Evolutionary conservation across 2,329 filamentous ascomycete species (phyloP), one percentile per base, ranked within the genome.

Genomic region (Acrodontium crateriforme): DNA sequence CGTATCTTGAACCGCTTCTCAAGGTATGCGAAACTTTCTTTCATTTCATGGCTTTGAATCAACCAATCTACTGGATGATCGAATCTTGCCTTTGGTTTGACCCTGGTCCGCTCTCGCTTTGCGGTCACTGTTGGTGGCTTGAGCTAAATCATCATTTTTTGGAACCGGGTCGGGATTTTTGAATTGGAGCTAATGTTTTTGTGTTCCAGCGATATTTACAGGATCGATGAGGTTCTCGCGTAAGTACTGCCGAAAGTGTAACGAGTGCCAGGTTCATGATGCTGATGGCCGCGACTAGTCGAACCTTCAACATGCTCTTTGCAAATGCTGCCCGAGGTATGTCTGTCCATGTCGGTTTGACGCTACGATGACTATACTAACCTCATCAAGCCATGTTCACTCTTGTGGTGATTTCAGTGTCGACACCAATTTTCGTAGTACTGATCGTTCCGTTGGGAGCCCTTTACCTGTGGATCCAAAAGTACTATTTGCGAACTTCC

Each of bases 1-100:
- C 75, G 91, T 32, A 94, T 98, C 46, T 64, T 98, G 34, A 98
- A 98, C 54, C 71, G 89, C 30, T 98, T 98, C 55, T 95, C 87
- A 10, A 91, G 78, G 76, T 80, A 55, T 39, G 71, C 45, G 15
- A 27, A 10, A n/a, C 20, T 8, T 4, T 4, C n/a, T 22, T 12
- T n/a, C 20, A 22, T 22, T 22, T 22, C 20, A 4, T 22, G n/a
- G n/a, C n/a, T n/a, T n/a, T n/a, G n/a, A n/a, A n/a, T n/a, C n/a
- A n/a, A n/a, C n/a, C n/a, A n/a, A n/a, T n/a, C n/a, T n/a, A n/a
- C n/a, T n/a, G n/a, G 10, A 22, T 22, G 20, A 22, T n/a, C 20
- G n/a, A 10, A 22, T 5, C 20, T n/a, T 12, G 8, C 13, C 20
- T 22, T 8, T 12, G 20, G 20, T 8, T 12, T 10, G n/a, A 8